These are phyloP conservation scores for Gaertneriomyces sp. DNA, from an alignment of 192 early-diverging fungal species.

Conservation along the genomic window DNA sequence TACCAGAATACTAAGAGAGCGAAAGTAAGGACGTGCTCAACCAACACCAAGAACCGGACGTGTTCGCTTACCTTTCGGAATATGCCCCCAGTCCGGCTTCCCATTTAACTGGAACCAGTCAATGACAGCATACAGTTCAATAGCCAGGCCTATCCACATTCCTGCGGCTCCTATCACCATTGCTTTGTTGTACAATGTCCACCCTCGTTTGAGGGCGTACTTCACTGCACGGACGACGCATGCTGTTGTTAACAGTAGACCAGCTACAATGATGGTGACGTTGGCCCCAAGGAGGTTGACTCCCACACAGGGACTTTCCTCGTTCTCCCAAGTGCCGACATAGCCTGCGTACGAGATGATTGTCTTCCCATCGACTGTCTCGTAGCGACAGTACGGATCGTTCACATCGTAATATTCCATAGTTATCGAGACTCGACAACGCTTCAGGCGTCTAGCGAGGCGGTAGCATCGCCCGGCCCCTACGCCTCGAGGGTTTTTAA, in stretches of 20 bases:
- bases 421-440: no score
- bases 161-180: slow-evolving; percentile 1
- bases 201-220: not conserved
- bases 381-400: slow-evolving; percentile 11
- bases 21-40: not conserved
- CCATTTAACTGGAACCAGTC: slow-evolving; percentile 13
- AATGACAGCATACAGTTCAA: not conserved
- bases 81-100: not conserved
- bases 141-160: not conserved
- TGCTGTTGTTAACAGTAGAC: not conserved
- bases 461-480: no score
- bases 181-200: slow-evolving; percentile 3
- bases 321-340: slow-evolving; percentile 12
- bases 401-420: not conserved
- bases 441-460: no score
- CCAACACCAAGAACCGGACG: not conserved
- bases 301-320: slow-evolving; percentile 1
- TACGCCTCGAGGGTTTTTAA: no score
- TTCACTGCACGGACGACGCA: not conserved
- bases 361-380: not conserved
- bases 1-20: slow-evolving; percentile 10
- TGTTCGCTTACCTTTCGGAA: slow-evolving; percentile 7
- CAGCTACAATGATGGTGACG: not conserved
- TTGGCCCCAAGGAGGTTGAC: not conserved
- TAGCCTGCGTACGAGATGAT: slow-evolving; percentile 2